Conservation (phyloP, 805 yeast species). For the Candida cerambycidarum region DNA sequence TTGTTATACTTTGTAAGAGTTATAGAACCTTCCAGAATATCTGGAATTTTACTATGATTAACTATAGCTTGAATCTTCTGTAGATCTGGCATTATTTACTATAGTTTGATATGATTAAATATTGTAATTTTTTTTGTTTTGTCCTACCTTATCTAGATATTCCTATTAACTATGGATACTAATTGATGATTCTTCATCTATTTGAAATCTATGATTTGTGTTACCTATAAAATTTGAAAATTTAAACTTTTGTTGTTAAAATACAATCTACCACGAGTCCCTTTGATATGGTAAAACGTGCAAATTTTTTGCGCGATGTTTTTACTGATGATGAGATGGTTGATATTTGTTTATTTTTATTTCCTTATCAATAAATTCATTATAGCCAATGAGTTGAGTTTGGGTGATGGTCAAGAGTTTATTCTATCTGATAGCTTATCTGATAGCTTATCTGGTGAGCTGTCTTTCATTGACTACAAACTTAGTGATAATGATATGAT, state of each 20-base stretch:
- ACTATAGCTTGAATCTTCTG: constrained; percentile 2
- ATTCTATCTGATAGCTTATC: too few species aligned
- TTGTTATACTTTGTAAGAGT: constrained; percentile 31
- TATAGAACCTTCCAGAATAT: not conserved
- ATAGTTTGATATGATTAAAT: too few species aligned
- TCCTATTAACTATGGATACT: not conserved
- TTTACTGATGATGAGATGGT: constrained; percentile 7
- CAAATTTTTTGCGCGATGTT: constrained; percentile 6
- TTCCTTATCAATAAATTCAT: too few species aligned
- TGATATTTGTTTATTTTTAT: not conserved
- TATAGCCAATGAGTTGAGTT: not conserved
- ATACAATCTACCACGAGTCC: constrained; percentile 1
- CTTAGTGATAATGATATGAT: too few species aligned
- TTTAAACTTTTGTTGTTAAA: not conserved
- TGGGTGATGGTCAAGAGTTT: too few species aligned
- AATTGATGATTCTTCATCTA: not conserved
- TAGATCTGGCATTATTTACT: constrained; percentile 5
- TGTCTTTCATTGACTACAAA: too few species aligned
- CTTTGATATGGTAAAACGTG: constrained; percentile 6
- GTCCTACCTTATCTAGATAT: not conserved
- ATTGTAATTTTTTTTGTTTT: too few species aligned
- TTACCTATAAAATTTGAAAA: not conserved
- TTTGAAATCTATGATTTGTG: too few species aligned
- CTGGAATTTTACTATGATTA: not conserved
- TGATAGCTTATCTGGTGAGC: too few species aligned